Percentiles rank a stretch among this genome's conserved stretches.
These are phyloP conservation scores for Aegilops bicornis DNA, from an alignment of 176 grass and related monocot genomes.

Conservation along the genomic window DNA sequence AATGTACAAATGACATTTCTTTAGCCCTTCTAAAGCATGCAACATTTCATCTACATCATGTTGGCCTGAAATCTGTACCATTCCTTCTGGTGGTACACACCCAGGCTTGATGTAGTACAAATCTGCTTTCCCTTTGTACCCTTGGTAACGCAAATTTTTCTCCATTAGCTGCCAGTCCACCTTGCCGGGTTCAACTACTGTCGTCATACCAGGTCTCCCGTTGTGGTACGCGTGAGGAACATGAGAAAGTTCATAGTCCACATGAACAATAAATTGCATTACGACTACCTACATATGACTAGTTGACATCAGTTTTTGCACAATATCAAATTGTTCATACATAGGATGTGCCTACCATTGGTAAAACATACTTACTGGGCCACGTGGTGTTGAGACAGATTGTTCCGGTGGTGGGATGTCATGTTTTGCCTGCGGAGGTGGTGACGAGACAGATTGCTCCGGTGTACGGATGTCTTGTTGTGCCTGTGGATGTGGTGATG, in stretches of 20 bases:
- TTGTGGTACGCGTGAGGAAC: not conserved
- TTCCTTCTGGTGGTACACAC: not conserved
- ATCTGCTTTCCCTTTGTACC: not conserved
- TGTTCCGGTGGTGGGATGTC: too few relatives aligned
- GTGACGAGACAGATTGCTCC: too few relatives aligned
- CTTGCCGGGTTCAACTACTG: not conserved
- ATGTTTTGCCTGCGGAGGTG: too few relatives aligned
- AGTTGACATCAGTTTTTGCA: not conserved
- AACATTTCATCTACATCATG: not conserved
- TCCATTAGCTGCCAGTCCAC: not conserved
- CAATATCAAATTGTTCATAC: not conserved
- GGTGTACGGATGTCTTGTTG: too few relatives aligned
- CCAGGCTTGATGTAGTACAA: not conserved
- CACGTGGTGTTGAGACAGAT: too few relatives aligned
- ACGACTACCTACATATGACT: not conserved
- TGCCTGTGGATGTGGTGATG: too few relatives aligned
- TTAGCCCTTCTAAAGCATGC: not conserved
- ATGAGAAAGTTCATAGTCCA: not conserved
- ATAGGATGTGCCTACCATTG: too few relatives aligned
- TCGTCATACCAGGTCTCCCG: not conserved
- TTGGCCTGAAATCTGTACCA: not conserved
- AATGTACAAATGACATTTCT: not conserved
- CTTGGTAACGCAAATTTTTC: not conserved
- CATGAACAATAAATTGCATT: not conserved
- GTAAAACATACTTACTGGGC: too few relatives aligned